Evolutionary conservation across 768 basidiomycete genomes (phyloP), one percentile per base, ranked within the genome.

Genomic region (Paxillus rubicundulus): DNA sequence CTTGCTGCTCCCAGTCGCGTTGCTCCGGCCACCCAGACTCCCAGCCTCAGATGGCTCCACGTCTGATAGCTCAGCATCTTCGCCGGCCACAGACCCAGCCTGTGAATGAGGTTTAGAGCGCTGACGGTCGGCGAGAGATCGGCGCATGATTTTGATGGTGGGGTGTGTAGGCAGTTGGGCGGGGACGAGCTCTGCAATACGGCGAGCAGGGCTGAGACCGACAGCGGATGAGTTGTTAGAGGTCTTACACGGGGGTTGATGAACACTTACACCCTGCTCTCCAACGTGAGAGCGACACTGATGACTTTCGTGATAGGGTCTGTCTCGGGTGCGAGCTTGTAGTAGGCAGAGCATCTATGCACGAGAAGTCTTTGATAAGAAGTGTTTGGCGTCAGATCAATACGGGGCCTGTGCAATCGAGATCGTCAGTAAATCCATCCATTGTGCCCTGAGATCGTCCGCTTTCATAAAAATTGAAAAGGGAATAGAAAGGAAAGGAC

Each of bases 101-200:
- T 85, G 86, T n/a, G 88, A 89, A 54, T 79, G 78, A 4, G 86
- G 74, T 53, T 78, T 77, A 48, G 77, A 81, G 49, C 74, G 70
- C 47, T 78, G 71, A 38, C 82, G 80, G 56, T 85, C 82, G n/a
- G 70, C 67, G 13, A 63, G 67, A 18, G 78, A 72, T 60, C 91
- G 80, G 40, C 85, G 82, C 89, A 93, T 93, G 61, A 93, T 93
- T 78, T 92, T 87, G 62, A 93, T 87, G 17, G 89, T 79, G n/a
- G 87, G 89, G 30, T 85, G 85, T 0, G 82, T 65, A 5, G 82
- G 70, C 16, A 81, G 75, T 63, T 91, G 89, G 4, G 82, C 76
- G 20, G 91, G 91, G 8, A 92, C 87, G 20, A 93, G 80, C 45
- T 92, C 91, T 53, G 78, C 78, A 48, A 93, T 76, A 49, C 86